Evolutionary conservation across 768 basidiomycete species (phyloP), one percentile per base, ranked within the genome.

Genomic region (Collybiopsis confluens): DNA sequence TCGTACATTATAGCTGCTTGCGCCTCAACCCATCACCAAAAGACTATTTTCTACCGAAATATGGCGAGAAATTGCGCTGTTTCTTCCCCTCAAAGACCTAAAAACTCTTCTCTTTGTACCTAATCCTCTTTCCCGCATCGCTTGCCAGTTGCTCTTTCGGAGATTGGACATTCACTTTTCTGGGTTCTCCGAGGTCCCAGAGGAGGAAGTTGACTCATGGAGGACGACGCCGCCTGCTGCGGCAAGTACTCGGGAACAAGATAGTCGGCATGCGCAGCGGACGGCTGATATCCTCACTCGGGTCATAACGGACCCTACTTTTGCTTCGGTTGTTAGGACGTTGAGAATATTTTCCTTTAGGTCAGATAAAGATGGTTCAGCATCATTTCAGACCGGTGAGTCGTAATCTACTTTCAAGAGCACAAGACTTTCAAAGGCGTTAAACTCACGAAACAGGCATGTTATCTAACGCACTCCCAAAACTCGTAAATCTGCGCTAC

Each of bases 221-320:
- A 30, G 50, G 40, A 42, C n/a, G 33, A 52, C 20, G 11, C 50
- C 50, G 10, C 37, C 26, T 20, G 20, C 42, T 41, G 49, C 51
- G 58, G n/a, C 33, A 62, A 54, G 44, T 51, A 20, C 58, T 10
- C 62, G 64, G 46, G 71, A 77, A 35, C 68, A 73, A 6, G 77
- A 83, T 45, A 70, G 68, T 15, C 72, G 78, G 59, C 79, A 83
- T 63, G 80, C 81, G 0, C 83, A 81, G 56, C 78, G 85, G 16
- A 86, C 78, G 56, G 86, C 86, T 2, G 87, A 88, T 58, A 84
- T 89, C 52, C 72, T 90, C 35, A 84, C 83, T 0, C 73, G 82
- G 30, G 78, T 88, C 53, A 81, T 88, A 44, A 73, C 79, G 13
- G 84, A 88, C 60, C 61, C 73, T 0, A 62, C 70, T 3, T 88